These are phyloP conservation scores for Tillandsia fasciculata DNA, from an alignment of 176 grass and related monocot species.

Conservation along the genomic window DNA sequence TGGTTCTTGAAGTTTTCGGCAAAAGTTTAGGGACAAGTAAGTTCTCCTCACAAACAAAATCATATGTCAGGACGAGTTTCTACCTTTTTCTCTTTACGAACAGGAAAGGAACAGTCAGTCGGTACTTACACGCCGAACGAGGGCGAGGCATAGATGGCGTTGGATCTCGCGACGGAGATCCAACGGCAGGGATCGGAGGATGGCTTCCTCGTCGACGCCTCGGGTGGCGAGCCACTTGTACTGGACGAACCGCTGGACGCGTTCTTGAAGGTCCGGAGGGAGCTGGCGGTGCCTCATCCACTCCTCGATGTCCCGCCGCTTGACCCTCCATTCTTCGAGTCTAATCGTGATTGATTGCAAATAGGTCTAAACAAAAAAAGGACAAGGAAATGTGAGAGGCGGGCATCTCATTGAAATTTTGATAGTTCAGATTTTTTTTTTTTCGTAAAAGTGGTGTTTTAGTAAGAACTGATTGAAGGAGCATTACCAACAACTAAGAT, in stretches of 20 bases:
- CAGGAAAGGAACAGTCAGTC: neutral
- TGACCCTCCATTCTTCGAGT: slow-evolving; percentile 94
- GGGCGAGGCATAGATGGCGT: slow-evolving; percentile 77
- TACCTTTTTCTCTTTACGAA: no score
- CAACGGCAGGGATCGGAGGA: slow-evolving; percentile 69
- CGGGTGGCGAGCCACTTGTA: slow-evolving; percentile 94
- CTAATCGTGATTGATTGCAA: slow-evolving; percentile 74
- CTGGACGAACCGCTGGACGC: slow-evolving; percentile 75
- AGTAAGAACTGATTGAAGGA: no score
- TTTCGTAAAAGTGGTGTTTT: no score
- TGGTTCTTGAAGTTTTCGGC: no score
- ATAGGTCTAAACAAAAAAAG: slow-evolving; percentile 48
- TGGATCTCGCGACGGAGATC: slow-evolving; percentile 95
- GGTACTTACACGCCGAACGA: slow-evolving; percentile 64
- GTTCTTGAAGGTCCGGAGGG: slow-evolving; percentile 69
- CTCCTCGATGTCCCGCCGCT: slow-evolving; percentile 76
- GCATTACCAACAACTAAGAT: no score
- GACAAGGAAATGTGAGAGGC: neutral
- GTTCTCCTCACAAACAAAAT: no score
- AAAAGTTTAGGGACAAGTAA: no score
- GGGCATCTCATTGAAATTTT: neutral
- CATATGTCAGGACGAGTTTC: no score
- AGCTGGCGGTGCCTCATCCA: slow-evolving; percentile 98
- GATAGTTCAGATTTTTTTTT: no score
- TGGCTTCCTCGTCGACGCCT: slow-evolving; percentile 86